Evolutionary conservation across 179 eudicot species (phyloP).

Genomic region (Silene noctiflora): DNA sequence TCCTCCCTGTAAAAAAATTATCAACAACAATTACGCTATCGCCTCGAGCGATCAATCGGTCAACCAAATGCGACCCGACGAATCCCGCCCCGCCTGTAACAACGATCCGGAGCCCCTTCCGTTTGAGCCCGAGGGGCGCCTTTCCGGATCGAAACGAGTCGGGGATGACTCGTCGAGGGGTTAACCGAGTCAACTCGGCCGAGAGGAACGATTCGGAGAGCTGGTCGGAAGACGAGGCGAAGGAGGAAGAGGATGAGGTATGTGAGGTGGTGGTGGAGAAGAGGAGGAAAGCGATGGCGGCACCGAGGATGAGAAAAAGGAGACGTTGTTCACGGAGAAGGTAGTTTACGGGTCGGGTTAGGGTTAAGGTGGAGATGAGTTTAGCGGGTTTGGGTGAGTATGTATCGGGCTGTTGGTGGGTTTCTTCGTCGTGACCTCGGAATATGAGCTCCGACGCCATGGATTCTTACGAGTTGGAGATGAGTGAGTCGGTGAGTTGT

Average conservation of each 20-base stretch:
- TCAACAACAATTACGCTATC: constrained; percentile 93
- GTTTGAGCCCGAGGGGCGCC: constrained; percentile 69
- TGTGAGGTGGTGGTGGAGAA: constrained; percentile 34
- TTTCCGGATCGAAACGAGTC: constrained; percentile 54
- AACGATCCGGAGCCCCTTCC: constrained; percentile 68
- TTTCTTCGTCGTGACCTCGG: constrained; percentile 5
- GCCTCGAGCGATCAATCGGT: constrained; percentile 70
- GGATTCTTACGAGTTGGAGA: background rate
- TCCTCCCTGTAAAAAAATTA: constrained; percentile 86
- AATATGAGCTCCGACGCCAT: constrained; percentile 11
- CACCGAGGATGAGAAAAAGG: constrained; percentile 57
- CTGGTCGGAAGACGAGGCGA: constrained; percentile 26
- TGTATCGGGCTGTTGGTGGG: background rate
- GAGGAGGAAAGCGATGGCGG: constrained; percentile 45
- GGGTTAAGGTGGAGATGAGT: background rate
- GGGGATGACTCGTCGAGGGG: constrained; percentile 26
- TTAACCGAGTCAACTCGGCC: constrained; percentile 33
- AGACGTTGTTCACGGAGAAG: constrained; percentile 65
- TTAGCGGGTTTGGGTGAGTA: constrained; percentile 13
- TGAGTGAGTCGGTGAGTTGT: background rate
- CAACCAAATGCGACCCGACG: constrained; percentile 90
- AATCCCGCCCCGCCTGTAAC: constrained; percentile 98
- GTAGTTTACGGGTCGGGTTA: constrained; percentile 38
- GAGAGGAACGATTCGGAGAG: constrained; percentile 30
- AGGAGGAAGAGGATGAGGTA: background rate